These are phyloP conservation scores for Albugo candida DNA, from an alignment of 352 stramenopile genomes.

Conservation along the genomic window DNA sequence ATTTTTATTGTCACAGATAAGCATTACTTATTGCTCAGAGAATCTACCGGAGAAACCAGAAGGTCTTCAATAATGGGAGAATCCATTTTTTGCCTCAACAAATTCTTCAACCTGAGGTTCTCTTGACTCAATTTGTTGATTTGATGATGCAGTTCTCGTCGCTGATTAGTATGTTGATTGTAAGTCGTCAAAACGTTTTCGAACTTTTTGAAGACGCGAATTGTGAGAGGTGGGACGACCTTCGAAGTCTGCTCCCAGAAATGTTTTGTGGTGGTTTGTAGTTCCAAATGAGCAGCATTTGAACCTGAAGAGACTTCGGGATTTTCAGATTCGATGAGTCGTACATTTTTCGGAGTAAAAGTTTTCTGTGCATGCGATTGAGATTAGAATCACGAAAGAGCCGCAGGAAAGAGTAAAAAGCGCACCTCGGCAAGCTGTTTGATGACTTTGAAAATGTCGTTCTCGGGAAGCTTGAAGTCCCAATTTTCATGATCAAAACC, in stretches of 20 bases:
- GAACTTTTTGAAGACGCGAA: slow-evolving; percentile 61
- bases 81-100: slow-evolving; percentile 81
- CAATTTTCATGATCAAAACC: slow-evolving; percentile 13
- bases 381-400: slow-evolving; percentile 1
- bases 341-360: neutral
- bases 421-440: slow-evolving; percentile 76
- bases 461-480: slow-evolving; percentile 50
- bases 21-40: slow-evolving; percentile 28
- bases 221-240: slow-evolving; percentile 41
- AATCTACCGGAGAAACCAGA: slow-evolving; percentile 67
- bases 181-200: slow-evolving; percentile 74
- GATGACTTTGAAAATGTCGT: slow-evolving; percentile 77
- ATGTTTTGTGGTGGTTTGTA: slow-evolving; percentile 18
- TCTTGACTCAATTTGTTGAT: slow-evolving; percentile 57
- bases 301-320: neutral
- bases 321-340: neutral
- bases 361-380: slow-evolving; percentile 1
- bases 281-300: neutral
- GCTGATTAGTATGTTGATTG: slow-evolving; percentile 51
- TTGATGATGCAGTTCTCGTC: slow-evolving; percentile 66
- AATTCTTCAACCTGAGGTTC: slow-evolving; percentile 77
- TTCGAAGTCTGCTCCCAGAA: slow-evolving; percentile 67
- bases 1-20: neutral
- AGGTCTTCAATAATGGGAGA: slow-evolving; percentile 68
- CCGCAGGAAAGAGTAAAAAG: neutral